Evolutionary conservation across 306 rosid genomes (phyloP).

Genomic region (Mimosa bimucronata): DNA sequence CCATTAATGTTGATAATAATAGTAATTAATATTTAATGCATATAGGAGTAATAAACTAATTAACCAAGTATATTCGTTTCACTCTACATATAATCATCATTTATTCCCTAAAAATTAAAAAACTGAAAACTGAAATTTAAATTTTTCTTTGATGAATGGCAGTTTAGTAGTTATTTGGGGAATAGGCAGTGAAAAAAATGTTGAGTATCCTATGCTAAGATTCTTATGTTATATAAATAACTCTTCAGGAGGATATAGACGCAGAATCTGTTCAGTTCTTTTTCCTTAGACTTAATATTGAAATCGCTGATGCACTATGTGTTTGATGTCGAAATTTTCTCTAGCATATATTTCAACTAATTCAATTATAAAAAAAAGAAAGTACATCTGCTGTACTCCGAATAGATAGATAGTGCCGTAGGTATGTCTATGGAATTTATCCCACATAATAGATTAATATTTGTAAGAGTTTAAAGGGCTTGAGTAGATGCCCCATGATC

Average conservation of each 20-base stretch:
- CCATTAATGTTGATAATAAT: constrained; percentile 1
- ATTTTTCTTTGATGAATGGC: constrained; percentile 4
- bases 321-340: neutral
- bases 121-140: neutral
- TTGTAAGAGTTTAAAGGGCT: neutral
- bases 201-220: constrained; percentile 9
- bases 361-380: constrained; percentile 11
- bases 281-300: neutral
- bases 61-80: neutral
- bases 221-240: neutral
- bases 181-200: neutral
- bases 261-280: neutral
- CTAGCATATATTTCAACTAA: neutral
- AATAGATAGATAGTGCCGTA: neutral
- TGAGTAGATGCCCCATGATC: neutral
- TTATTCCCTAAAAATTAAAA: neutral
- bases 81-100: neutral
- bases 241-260: neutral
- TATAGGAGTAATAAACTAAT: neutral
- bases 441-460: neutral
- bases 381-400: neutral
- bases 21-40: constrained; percentile 16
- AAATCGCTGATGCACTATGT: neutral
- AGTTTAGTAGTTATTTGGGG: neutral
- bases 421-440: neutral